Evolutionary conservation across 169 alveolate genomes (phyloP).

Genomic region (Eimeria sp.): DNA sequence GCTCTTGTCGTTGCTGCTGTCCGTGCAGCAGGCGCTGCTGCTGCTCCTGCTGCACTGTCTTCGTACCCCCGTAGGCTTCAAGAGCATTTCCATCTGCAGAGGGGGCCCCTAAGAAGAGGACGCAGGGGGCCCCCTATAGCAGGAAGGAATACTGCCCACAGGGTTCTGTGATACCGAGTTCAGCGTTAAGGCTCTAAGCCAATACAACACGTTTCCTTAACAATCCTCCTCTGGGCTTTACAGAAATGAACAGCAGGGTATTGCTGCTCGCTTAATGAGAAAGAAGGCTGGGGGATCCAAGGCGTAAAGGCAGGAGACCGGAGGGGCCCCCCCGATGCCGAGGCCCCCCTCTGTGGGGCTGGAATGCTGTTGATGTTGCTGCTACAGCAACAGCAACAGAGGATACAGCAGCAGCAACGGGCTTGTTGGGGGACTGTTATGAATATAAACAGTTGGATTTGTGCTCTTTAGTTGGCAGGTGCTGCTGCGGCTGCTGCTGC

Average conservation of each 20-base stretch:
- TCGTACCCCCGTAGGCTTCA: not conserved
- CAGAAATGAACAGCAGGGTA: not conserved
- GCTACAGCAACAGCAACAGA: not conserved
- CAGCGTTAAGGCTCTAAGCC: not conserved
- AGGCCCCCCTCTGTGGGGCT: slow-evolving; percentile 42
- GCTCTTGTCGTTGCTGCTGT: not conserved
- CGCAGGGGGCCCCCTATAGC: not conserved
- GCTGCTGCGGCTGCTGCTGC: slow-evolving; percentile 20
- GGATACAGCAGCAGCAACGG: not conserved
- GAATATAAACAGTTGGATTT: not conserved
- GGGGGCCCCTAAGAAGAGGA: not conserved
- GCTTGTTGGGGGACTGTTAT: not conserved
- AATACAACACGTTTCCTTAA: not conserved
- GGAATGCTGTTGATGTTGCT: not conserved
- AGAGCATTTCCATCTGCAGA: not conserved
- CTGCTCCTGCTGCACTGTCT: slow-evolving; percentile 2
- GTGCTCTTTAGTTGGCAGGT: not conserved
- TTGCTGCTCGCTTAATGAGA: not conserved
- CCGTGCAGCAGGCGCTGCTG: not conserved
- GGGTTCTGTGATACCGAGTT: not conserved
- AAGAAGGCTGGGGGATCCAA: not conserved
- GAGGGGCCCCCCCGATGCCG: not conserved
- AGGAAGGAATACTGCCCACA: not conserved
- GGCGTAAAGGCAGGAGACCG: not conserved
- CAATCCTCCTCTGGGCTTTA: not conserved